phyloP scores from a whole-genome alignment of 352 stramenopile species.

The Halophytophthora batemanensis region DNA sequence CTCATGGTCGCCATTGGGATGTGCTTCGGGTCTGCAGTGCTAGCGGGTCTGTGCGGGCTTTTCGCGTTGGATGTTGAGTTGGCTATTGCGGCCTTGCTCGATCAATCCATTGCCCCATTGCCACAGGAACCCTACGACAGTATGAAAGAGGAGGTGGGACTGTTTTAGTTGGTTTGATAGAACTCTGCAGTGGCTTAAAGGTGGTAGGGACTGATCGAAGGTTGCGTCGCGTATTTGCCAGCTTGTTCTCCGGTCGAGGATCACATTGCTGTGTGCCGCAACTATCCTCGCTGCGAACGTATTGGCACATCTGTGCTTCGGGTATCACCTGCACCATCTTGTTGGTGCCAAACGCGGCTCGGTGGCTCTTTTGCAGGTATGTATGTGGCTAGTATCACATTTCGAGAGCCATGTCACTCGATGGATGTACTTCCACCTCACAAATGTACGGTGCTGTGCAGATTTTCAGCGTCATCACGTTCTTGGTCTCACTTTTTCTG shows the following conservation, averaged over 20 bases:
- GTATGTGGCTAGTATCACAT: not conserved
- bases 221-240: conserved; percentile 21
- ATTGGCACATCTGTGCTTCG: conserved; percentile 34
- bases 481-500: conserved; percentile 67
- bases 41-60: conserved; percentile 59
- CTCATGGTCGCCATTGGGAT: conserved; percentile 49
- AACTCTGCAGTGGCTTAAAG: no score
- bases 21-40: conserved; percentile 45
- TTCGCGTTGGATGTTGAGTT: conserved; percentile 40
- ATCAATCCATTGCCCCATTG: conserved; percentile 39
- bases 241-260: conserved; percentile 42
- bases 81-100: conserved; percentile 46
- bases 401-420: no score
- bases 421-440: not conserved
- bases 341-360: conserved; percentile 53
- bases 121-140: no score
- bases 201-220: not conserved
- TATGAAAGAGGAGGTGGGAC: conserved; percentile 38
- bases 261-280: conserved; percentile 33
- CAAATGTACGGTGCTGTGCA: conserved; percentile 9
- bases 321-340: conserved; percentile 38
- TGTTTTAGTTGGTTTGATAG: not conserved
- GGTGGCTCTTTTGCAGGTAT: conserved; percentile 60
- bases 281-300: conserved; percentile 35
- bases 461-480: conserved; percentile 62